A percentile compares a stretch with the other conserved stretches of the same genome.
phyloP scores from a whole-genome alignment of 208 protist genomes.

The Acanthamoeba comandoni region DNA sequence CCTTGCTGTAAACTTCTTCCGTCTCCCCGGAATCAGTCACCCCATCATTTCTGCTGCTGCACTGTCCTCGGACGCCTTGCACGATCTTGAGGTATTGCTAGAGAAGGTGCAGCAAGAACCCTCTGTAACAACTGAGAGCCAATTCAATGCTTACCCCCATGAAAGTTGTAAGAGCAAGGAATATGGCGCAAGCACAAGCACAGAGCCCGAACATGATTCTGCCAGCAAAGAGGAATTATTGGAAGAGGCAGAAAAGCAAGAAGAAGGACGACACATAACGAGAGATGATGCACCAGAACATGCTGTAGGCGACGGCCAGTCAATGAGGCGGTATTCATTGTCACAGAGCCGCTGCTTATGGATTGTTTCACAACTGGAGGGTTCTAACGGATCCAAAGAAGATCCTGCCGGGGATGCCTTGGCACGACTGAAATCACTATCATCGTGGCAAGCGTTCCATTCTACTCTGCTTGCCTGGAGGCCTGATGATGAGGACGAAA shows the following conservation, averaged over 20 bases:
- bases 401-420: not conserved
- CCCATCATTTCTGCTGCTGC: slow-evolving; percentile 51
- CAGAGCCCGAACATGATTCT: slow-evolving; percentile 1
- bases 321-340: slow-evolving; percentile 26
- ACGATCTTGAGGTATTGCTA: slow-evolving; percentile 34
- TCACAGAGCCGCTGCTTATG: slow-evolving; percentile 34
- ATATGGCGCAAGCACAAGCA: too few species aligned
- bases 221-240: slow-evolving; percentile 1
- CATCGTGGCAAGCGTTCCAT: slow-evolving; percentile 35
- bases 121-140: too few species aligned
- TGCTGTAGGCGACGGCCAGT: slow-evolving; percentile 16
- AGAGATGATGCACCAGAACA: too few species aligned
- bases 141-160: too few species aligned
- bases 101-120: not conserved
- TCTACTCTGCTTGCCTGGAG: slow-evolving; percentile 13
- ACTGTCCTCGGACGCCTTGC: slow-evolving; percentile 2
- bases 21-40: slow-evolving; percentile 59
- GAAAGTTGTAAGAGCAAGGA: too few species aligned
- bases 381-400: not conserved
- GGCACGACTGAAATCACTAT: not conserved
- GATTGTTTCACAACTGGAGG: slow-evolving; percentile 32
- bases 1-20: slow-evolving; percentile 70
- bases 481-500: slow-evolving; percentile 60
- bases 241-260: not conserved
- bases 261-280: not conserved